These are phyloP conservation scores for Rhodotorula babjevae DNA, from an alignment of 768 basidiomycete species.

Conservation along the genomic window DNA sequence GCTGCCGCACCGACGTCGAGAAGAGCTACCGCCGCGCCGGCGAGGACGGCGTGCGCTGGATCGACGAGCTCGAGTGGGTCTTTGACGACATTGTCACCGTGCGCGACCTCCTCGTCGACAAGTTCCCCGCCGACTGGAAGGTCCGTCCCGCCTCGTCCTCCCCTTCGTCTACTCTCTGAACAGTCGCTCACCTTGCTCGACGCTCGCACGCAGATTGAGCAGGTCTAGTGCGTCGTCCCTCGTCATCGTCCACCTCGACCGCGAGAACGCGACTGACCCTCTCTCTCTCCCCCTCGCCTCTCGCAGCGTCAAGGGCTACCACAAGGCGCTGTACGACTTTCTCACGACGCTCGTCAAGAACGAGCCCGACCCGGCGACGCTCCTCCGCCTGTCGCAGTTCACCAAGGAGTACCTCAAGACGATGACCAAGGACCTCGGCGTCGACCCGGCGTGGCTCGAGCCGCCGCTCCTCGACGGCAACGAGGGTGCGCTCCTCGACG, in stretches of 20 bases:
- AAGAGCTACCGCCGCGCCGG: slow-evolving; percentile 47
- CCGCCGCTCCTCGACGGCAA: slow-evolving; percentile 92
- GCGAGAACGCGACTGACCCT: neutral
- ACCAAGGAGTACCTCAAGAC: slow-evolving; percentile 89
- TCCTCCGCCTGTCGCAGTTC: slow-evolving; percentile 85
- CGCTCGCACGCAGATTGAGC: slow-evolving; percentile 16
- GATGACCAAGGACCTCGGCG: slow-evolving; percentile 81
- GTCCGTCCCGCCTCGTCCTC: slow-evolving; percentile 65
- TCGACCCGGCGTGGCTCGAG: slow-evolving; percentile 72
- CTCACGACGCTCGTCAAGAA: slow-evolving; percentile 65
- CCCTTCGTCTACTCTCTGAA: too few species aligned
- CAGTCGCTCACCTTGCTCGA: neutral
- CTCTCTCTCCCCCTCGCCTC: neutral
- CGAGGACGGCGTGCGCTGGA: slow-evolving; percentile 64
- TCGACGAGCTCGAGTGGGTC: slow-evolving; percentile 75
- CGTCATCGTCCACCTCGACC: neutral
- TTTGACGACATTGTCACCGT: slow-evolving; percentile 93
- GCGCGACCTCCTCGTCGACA: slow-evolving; percentile 78
- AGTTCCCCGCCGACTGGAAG: slow-evolving; percentile 89
- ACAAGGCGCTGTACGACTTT: slow-evolving; percentile 71
- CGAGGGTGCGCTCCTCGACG: slow-evolving; percentile 87
- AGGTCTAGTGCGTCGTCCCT: slow-evolving; percentile 25
- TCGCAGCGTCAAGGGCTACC: slow-evolving; percentile 70
- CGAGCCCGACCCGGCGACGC: slow-evolving; percentile 78
- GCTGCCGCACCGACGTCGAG: slow-evolving; percentile 37